phyloP scores from a whole-genome alignment of 495 filamentous ascomycete species.

The Penicillium dipodomyicola region DNA sequence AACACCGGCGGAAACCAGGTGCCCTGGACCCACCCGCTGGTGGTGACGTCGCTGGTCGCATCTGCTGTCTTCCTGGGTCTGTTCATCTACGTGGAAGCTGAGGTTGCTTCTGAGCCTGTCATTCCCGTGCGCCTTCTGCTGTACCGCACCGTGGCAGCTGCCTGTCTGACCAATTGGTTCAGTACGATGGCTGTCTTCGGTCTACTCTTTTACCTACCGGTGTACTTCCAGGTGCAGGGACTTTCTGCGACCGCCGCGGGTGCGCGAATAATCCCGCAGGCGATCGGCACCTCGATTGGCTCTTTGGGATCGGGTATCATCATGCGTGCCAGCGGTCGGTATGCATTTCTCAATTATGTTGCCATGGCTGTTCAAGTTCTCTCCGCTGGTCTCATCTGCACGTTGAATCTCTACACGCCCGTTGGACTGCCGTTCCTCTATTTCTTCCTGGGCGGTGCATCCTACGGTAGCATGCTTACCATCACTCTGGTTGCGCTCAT shows the following conservation, averaged over 20 bases:
- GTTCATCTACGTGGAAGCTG: constrained; percentile 67
- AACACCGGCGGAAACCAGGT: constrained; percentile 84
- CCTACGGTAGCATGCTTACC: constrained; percentile 78
- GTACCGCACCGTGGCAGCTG: constrained; percentile 66
- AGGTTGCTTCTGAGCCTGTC: constrained; percentile 68
- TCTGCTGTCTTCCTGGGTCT: constrained; percentile 51
- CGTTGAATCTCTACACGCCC: constrained; percentile 56
- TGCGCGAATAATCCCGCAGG: constrained; percentile 63
- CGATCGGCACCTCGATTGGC: constrained; percentile 66
- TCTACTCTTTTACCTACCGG: constrained; percentile 71
- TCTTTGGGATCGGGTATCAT: constrained; percentile 68
- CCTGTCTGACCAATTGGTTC: constrained; percentile 78
- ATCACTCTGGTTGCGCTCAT: constrained; percentile 77
- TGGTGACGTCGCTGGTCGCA: constrained; percentile 65
- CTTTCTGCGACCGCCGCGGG: constrained; percentile 69
- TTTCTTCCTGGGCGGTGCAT: constrained; percentile 64
- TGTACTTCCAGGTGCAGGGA: constrained; percentile 80
- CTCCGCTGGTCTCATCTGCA: constrained; percentile 50
- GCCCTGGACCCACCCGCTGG: constrained; percentile 81
- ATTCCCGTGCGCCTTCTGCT: constrained; percentile 79
- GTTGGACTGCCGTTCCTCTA: constrained; percentile 63
- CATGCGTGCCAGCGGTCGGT: constrained; percentile 76
- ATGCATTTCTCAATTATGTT: constrained; percentile 58
- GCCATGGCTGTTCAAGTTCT: constrained; percentile 51
- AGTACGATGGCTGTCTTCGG: constrained; percentile 52